Evolutionary conservation across 2,329 filamentous ascomycete genomes (phyloP), one percentile per base, ranked within the genome.

Genomic region (Aspergillus novoparasiticus): DNA sequence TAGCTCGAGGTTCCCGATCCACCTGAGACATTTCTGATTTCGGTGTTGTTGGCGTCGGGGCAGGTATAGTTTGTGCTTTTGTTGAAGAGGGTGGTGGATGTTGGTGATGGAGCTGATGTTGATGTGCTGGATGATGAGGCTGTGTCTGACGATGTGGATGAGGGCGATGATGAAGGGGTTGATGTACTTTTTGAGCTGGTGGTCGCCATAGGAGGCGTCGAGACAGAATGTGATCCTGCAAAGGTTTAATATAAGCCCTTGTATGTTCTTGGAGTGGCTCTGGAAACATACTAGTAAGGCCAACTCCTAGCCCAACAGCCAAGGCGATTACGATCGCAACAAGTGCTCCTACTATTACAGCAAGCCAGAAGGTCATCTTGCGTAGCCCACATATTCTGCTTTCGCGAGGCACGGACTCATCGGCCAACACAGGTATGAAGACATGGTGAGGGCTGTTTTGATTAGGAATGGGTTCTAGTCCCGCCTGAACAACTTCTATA

Each of bases 261-360:
- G 12, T 28, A 43, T 10, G 39, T 19, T 10, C 19, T 32, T 23
- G n/a, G 46, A 23, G 14, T 5, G 39, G 23, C 23, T 1, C 14
- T 21, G 11, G n/a, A 32, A 11, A 57, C 14, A 57, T 57, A 57
- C 55, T 45, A 19, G 16, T 57, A 30, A 57, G 55, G 4, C 39
- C 55, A 23, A 57, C 55, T 23, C 55, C 55, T 39, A 57, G 39
- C 16, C 55, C 55, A 23, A 57, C 55, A 46, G 55, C 55, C 16
- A 57, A 21, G 10, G 39, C 55, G 55, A 57, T 34, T 12, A 57
- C 26, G 39, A 46, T 6, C 12, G 23, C 26, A 30, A 26, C 21
- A 26, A 50, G 46, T 11, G 26, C 26, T 50, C 14, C 46, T 9
- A 50, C 46, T 23, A 9, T 19, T 14, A 50, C 46, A 14, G 6